Evolutionary conservation across 108 stramenopile genomes (phyloP).

Genomic region (Mediolabrus comicus): DNA sequence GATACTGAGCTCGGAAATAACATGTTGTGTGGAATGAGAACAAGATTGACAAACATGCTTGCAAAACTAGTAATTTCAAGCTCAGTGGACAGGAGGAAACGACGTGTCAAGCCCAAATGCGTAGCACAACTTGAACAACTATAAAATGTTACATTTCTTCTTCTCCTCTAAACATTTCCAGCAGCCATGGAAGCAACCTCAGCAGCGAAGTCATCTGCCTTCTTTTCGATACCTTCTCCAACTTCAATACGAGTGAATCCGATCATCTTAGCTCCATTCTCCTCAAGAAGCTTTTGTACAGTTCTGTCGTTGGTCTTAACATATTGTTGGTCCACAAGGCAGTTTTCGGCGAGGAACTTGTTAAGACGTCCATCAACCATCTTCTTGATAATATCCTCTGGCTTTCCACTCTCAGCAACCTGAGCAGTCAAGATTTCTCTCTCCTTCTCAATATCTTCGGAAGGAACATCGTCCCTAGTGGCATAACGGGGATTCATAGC

Average conservation of each 20-base stretch:
- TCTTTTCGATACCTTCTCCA: slow-evolving; percentile 87
- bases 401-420: slow-evolving; percentile 76
- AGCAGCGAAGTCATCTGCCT: slow-evolving; percentile 70
- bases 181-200: slow-evolving; percentile 82
- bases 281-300: slow-evolving; percentile 70
- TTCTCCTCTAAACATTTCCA: slow-evolving; percentile 12
- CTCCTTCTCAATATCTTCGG: slow-evolving; percentile 77
- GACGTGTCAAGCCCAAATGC: neutral
- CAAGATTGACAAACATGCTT: slow-evolving; percentile 14
- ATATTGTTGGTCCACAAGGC: slow-evolving; percentile 72
- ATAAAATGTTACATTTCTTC: neutral
- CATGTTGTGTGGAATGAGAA: slow-evolving; percentile 27
- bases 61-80: slow-evolving; percentile 16
- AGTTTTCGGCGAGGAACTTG: slow-evolving; percentile 76
- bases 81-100: neutral
- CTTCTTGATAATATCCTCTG: slow-evolving; percentile 73
- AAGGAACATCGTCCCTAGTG: slow-evolving; percentile 71
- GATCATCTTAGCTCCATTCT: slow-evolving; percentile 72
- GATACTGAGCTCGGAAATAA: slow-evolving; percentile 30
- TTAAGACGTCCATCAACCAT: slow-evolving; percentile 87
- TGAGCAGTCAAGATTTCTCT: slow-evolving; percentile 59
- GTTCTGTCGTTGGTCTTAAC: slow-evolving; percentile 75
- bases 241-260: slow-evolving; percentile 73
- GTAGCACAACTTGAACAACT: neutral
- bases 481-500: slow-evolving; percentile 79